Evolutionary conservation across 768 basidiomycete species (phyloP).

Genomic region (Tulasnella sp.): DNA sequence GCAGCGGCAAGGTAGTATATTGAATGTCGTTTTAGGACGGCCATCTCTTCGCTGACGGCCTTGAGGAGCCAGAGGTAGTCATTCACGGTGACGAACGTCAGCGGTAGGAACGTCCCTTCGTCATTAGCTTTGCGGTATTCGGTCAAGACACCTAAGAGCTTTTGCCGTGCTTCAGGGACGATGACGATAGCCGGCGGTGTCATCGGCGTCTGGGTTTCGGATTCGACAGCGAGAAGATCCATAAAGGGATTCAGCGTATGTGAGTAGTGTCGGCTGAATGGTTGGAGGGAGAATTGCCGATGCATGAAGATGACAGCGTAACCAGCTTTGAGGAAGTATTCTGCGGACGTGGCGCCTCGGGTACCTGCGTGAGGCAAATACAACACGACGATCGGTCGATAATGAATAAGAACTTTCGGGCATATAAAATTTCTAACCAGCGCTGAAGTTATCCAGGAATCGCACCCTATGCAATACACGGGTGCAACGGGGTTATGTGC

Average conservation of each 20-base stretch:
- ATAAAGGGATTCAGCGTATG: constrained; percentile 98
- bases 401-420: neutral
- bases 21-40: constrained; percentile 50
- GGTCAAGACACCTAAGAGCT: constrained; percentile 60
- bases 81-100: constrained; percentile 89
- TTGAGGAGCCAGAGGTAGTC: constrained; percentile 91
- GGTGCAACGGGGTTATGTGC: constrained; percentile 22
- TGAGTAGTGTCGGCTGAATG: constrained; percentile 95
- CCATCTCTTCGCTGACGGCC: constrained; percentile 66
- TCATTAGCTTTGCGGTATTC: constrained; percentile 72
- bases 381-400: neutral
- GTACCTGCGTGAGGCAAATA: constrained; percentile 54
- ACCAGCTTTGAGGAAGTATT: constrained; percentile 87
- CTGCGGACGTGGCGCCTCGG: constrained; percentile 92
- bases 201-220: constrained; percentile 20
- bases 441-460: constrained; percentile 97
- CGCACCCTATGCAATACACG: constrained; percentile 58
- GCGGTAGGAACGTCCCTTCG: constrained; percentile 62
- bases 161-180: constrained; percentile 47
- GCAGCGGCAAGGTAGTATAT: constrained; percentile 98
- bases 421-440: constrained; percentile 43
- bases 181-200: constrained; percentile 42
- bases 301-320: constrained; percentile 99
- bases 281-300: constrained; percentile 92
- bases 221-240: constrained; percentile 70